These are phyloP conservation scores for Colletotrichum destructivum DNA, from an alignment of 2,329 filamentous ascomycete genomes.

Conservation along the genomic window DNA sequence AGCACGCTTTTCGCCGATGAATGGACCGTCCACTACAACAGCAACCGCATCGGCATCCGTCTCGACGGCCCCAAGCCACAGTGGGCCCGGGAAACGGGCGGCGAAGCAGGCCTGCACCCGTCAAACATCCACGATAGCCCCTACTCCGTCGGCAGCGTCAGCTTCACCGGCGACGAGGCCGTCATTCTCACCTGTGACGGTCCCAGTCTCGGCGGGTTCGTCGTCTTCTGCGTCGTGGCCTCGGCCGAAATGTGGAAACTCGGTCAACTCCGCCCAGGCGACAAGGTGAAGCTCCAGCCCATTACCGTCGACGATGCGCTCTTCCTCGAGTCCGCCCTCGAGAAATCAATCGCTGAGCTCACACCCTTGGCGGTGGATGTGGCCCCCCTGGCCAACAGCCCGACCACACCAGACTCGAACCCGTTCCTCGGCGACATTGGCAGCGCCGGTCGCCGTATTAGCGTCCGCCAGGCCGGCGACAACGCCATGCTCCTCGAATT, in stretches of 20 bases:
- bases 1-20: constrained; percentile 51
- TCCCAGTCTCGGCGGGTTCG: constrained; percentile 59
- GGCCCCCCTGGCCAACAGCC: background rate
- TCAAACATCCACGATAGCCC: constrained; percentile 59
- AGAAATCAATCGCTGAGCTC: constrained; percentile 45
- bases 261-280: constrained; percentile 57
- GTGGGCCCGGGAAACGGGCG: constrained; percentile 56
- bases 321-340: constrained; percentile 45
- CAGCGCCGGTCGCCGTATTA: constrained; percentile 39
- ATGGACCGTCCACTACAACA: constrained; percentile 59
- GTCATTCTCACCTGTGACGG: constrained; percentile 58
- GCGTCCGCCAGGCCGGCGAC: constrained; percentile 53
- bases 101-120: constrained; percentile 57
- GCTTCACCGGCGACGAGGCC: constrained; percentile 59
- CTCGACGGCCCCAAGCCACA: constrained; percentile 55
- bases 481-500: constrained; percentile 54
- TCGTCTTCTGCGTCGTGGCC: constrained; percentile 56
- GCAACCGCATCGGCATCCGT: constrained; percentile 57
- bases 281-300: constrained; percentile 52
- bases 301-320: constrained; percentile 48
- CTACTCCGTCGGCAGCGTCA: constrained; percentile 59
- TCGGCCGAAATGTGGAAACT: constrained; percentile 59
- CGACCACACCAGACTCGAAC: constrained; percentile 4
- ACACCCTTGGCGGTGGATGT: constrained; percentile 4
- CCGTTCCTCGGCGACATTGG: constrained; percentile 42